Conservation (phyloP, 2,329 filamentous ascomycete genomes). For the Aureobasidium pullulans region DNA sequence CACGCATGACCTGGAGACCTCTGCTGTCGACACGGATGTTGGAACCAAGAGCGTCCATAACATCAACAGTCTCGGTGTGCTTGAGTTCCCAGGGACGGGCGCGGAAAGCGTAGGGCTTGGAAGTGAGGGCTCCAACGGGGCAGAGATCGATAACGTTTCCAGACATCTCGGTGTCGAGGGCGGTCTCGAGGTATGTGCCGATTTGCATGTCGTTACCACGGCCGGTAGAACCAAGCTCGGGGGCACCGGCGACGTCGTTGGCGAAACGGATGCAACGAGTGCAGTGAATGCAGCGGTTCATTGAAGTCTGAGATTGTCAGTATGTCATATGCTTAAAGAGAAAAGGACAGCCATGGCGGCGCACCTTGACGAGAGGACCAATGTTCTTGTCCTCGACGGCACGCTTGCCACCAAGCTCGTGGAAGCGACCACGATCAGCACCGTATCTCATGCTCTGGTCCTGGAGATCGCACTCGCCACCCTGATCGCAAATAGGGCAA, state of each 20-base stretch:
- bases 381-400: constrained; percentile 99
- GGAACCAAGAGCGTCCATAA: constrained; percentile 84
- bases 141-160: constrained; percentile 98
- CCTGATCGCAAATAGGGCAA: constrained; percentile 97
- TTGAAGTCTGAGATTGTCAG: constrained; percentile 60
- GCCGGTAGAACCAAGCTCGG: constrained; percentile 87
- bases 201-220: constrained; percentile 98
- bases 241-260: constrained; percentile 92
- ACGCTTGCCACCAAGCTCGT: constrained; percentile 92
- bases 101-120: constrained; percentile 96
- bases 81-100: constrained; percentile 95
- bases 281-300: constrained; percentile 99
- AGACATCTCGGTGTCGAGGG: constrained; percentile 88
- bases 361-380: constrained; percentile 80
- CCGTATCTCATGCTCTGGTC: constrained; percentile 99
- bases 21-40: constrained; percentile 91
- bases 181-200: constrained; percentile 92
- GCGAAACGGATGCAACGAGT: constrained; percentile 96
- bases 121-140: constrained; percentile 91
- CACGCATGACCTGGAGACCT: constrained; percentile 91
- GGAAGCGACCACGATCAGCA: constrained; percentile 90
- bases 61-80: constrained; percentile 92
- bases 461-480: constrained; percentile 97
- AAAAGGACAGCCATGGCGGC: background rate
- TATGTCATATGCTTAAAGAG: too few relatives aligned